A percentile compares a stretch with the other conserved stretches of the same genome.
Evolutionary conservation across 805 yeast genomes (phyloP).

Genomic region (Nakazawaea peltata): DNA sequence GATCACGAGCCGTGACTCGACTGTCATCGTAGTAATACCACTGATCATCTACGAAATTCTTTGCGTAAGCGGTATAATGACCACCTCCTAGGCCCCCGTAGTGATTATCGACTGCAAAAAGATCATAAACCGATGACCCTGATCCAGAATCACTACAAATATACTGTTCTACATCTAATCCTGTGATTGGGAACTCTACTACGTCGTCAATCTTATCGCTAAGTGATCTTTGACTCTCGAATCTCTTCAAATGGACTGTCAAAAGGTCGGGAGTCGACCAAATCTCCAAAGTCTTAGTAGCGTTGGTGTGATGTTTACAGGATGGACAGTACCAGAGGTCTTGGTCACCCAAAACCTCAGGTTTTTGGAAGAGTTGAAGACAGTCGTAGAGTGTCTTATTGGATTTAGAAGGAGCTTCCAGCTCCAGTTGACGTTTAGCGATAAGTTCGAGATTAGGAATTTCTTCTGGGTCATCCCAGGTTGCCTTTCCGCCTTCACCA

Average conservation of each 20-base stretch:
- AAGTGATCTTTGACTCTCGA: slow-evolving; percentile 74
- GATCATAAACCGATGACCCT: slow-evolving; percentile 50
- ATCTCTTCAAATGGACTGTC: slow-evolving; percentile 84
- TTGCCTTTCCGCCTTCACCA: slow-evolving; percentile 37
- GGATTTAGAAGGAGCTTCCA: slow-evolving; percentile 17
- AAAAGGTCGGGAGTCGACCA: slow-evolving; percentile 94
- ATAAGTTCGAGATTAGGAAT: slow-evolving; percentile 50
- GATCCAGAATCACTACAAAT: slow-evolving; percentile 30
- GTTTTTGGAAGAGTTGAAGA: slow-evolving; percentile 60
- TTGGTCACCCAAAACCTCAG: slow-evolving; percentile 80
- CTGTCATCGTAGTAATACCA: slow-evolving; percentile 95
- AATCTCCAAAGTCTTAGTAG: slow-evolving; percentile 81
- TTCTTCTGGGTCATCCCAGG: slow-evolving; percentile 46
- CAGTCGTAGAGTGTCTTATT: slow-evolving; percentile 66
- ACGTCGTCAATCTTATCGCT: slow-evolving; percentile 84
- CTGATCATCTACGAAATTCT: slow-evolving; percentile 62
- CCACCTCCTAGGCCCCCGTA: slow-evolving; percentile 97
- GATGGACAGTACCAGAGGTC: slow-evolving; percentile 93
- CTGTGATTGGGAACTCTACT: slow-evolving; percentile 83
- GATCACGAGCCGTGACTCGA: slow-evolving; percentile 52
- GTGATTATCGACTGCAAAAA: slow-evolving; percentile 92
- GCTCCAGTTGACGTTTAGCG: slow-evolving; percentile 25
- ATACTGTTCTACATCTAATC: slow-evolving; percentile 62
- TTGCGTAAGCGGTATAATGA: slow-evolving; percentile 87
- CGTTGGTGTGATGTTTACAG: slow-evolving; percentile 85